These are phyloP conservation scores for Alternaria angustiovoidea DNA, from an alignment of 2,329 filamentous ascomycete species.

Conservation along the genomic window DNA sequence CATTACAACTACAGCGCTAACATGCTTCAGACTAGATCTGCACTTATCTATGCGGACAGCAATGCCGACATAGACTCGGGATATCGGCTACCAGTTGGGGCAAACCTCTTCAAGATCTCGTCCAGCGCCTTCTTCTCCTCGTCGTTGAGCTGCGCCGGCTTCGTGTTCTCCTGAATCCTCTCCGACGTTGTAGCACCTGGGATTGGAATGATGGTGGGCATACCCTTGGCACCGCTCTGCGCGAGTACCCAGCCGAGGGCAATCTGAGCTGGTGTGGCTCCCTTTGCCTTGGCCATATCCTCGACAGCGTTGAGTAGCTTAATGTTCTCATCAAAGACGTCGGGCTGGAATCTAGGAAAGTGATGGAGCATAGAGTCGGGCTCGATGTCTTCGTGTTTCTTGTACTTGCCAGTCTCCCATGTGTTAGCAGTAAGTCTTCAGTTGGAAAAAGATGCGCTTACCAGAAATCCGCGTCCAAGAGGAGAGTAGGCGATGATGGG, in stretches of 20 bases:
- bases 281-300: slow-evolving; percentile 66
- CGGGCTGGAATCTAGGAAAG: slow-evolving; percentile 69
- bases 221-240: slow-evolving; percentile 60
- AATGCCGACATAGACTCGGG: slow-evolving; percentile 12
- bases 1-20: slow-evolving; percentile 22
- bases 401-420: slow-evolving; percentile 53
- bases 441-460: slow-evolving; percentile 24
- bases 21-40: slow-evolving; percentile 4
- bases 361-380: slow-evolving; percentile 60
- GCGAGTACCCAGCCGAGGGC: slow-evolving; percentile 70
- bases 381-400: slow-evolving; percentile 64
- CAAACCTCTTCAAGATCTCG: slow-evolving; percentile 58
- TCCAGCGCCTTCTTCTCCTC: slow-evolving; percentile 61
- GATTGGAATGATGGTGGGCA: slow-evolving; percentile 70
- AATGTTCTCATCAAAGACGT: slow-evolving; percentile 71
- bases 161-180: slow-evolving; percentile 69
- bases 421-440: slow-evolving; percentile 23
- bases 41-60: slow-evolving; percentile 19
- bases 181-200: slow-evolving; percentile 67
- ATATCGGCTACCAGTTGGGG: slow-evolving; percentile 55
- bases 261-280: slow-evolving; percentile 68
- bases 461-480: slow-evolving; percentile 67
- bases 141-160: slow-evolving; percentile 61
- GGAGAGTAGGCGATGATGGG: slow-evolving; percentile 76
- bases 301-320: slow-evolving; percentile 68